Percentiles rank a stretch among this genome's conserved stretches.
Evolutionary conservation across 768 basidiomycete species (phyloP).

Genomic region (Favolaschia claudopus): DNA sequence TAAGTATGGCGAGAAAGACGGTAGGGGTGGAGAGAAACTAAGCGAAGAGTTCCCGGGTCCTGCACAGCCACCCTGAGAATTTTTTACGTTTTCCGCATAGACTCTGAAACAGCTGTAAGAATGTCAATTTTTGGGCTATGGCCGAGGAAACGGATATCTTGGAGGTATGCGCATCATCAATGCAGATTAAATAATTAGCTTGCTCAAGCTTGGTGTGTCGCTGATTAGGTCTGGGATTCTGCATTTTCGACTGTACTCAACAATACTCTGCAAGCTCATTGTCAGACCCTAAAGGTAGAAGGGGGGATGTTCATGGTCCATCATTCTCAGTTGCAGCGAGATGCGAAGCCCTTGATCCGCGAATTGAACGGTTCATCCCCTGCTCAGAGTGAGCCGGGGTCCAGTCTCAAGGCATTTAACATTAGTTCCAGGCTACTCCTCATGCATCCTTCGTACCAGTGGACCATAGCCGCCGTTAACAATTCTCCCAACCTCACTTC

Average conservation of each 20-base stretch:
- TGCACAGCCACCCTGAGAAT: too few relatives aligned
- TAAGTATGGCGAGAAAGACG: too few relatives aligned
- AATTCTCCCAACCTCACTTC: constrained; percentile 13
- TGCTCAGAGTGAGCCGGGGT: too few relatives aligned
- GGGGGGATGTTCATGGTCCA: constrained; percentile 23
- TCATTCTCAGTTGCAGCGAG: constrained; percentile 11
- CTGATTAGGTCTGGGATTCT: too few relatives aligned
- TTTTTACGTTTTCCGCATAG: too few relatives aligned
- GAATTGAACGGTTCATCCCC: neutral
- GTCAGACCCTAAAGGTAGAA: constrained; percentile 8
- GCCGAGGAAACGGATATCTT: constrained; percentile 5
- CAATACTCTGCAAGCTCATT: constrained; percentile 2
- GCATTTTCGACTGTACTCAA: constrained; percentile 11
- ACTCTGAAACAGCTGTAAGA: too few relatives aligned
- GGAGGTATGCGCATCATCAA: too few relatives aligned
- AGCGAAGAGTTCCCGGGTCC: too few relatives aligned
- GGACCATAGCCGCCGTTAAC: constrained; percentile 14
- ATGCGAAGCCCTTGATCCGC: neutral
- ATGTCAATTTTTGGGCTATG: constrained; percentile 19
- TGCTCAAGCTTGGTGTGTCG: too few relatives aligned
- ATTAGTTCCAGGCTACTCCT: constrained; percentile 20
- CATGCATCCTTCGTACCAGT: constrained; percentile 12
- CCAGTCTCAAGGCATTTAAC: constrained; percentile 7
- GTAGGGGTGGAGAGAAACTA: too few relatives aligned
- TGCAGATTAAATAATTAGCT: too few relatives aligned